Evolutionary conservation across 257 asterid species (phyloP), one percentile per base, ranked within the genome.

Genomic region (Penstemon davidsonii): DNA sequence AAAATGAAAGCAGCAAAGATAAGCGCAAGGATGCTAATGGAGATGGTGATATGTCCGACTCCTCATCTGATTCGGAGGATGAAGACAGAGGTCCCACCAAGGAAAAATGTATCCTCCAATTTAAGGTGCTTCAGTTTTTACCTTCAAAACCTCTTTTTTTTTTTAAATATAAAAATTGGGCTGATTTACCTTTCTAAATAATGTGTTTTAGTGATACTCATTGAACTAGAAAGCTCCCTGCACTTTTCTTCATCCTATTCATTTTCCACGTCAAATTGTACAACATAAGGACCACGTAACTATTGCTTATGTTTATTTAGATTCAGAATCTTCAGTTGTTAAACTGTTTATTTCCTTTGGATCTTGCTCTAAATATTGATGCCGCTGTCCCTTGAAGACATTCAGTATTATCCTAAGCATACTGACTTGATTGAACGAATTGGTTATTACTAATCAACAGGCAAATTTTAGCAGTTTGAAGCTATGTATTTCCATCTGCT

Each of bases 41-140:
- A 39, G 89, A 88, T 73, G 92, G 80, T 78, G 89, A 85, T 68
- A 36, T 83, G 67, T 87, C 95, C 8, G 95, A 88, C 47, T 81
- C 96, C 69, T 85, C 99, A 68, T 93, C 99, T 13, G 96, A 87
- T 76, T 94, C 99, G 15, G 99, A 94, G 65, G 96, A 87, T 62
- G 97, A 88, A 66, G 91, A 87, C 68, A 81, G 82, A 55, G 95
- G 96, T 71, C 96, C 99, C 62, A 80, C 89, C 58, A 94, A 86
- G 77, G 96, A 91, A 82, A 96, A 87, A 69, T 82, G 95, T 62
- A 80, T 87, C 64, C 79, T 67, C 75, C 96, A 87, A 70, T 94
- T 94, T 81, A 94, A 87, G 99, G 99, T 94, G 76, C 70, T 50
- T 52, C 18, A 49, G 19, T 40, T 39, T 51, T 66, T 63, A 40